A percentile compares a stretch with the other conserved stretches of the same genome.
These are phyloP conservation scores for Panicum virgatum DNA, from an alignment of 202 grass and related monocot species.

Conservation along the genomic window DNA sequence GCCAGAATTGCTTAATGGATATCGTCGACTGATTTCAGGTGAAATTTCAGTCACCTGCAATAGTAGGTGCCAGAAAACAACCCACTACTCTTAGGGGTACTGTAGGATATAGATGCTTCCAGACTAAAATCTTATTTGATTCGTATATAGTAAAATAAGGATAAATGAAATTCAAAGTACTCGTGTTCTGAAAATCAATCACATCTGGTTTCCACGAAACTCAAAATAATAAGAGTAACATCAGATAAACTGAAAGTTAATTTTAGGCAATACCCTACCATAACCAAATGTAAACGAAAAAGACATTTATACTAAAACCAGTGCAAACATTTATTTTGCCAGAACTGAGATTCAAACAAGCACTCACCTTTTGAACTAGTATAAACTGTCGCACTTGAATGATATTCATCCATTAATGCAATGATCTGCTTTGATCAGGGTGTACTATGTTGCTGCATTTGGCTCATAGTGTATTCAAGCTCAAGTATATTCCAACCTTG, in stretches of 20 bases:
- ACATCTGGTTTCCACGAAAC: neutral
- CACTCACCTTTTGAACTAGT: neutral
- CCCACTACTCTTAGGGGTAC: neutral
- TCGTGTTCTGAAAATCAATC: neutral
- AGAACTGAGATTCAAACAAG: neutral
- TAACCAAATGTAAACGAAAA: neutral
- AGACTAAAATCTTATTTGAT: neutral
- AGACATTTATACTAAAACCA: neutral
- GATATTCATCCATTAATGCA: neutral
- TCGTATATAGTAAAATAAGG: neutral
- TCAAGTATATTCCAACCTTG: neutral
- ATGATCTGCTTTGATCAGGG: neutral
- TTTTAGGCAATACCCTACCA: neutral
- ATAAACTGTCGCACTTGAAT: neutral
- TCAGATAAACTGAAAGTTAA: neutral
- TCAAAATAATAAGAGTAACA: neutral
- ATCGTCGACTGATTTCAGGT: neutral
- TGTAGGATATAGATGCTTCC: neutral
- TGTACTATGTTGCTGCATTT: constrained; percentile 24
- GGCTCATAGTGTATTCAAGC: neutral
- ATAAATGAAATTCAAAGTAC: neutral
- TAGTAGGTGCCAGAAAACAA: neutral
- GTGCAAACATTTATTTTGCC: neutral
- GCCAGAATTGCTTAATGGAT: neutral
- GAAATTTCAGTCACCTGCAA: neutral